Percentiles rank a stretch among this genome's conserved stretches.
Conservation (phyloP, 495 filamentous ascomycete genomes). For the Collariella sp. region DNA sequence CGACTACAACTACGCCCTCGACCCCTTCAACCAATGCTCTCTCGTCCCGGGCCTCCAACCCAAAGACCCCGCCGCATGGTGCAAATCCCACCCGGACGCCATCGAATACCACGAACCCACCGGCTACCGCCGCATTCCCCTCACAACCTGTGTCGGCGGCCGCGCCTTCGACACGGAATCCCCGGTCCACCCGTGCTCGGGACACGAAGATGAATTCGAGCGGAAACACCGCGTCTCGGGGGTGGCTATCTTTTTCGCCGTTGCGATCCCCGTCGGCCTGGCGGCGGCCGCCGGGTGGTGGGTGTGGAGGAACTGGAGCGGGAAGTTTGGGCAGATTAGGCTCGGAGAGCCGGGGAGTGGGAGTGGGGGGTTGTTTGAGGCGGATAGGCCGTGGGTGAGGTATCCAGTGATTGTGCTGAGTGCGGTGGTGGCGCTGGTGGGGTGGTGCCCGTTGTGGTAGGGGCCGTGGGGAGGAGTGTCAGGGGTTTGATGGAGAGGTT, state of each 20-base stretch:
- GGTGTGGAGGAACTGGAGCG: constrained; percentile 75
- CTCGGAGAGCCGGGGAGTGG: constrained; percentile 54
- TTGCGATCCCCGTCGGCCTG: constrained; percentile 60
- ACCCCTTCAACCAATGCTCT: constrained; percentile 62
- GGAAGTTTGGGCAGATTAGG: constrained; percentile 83
- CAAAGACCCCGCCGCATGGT: constrained; percentile 56
- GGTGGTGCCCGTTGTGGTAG: constrained; percentile 66
- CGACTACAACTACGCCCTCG: constrained; percentile 87
- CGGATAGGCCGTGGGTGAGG: constrained; percentile 60
- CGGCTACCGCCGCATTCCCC: constrained; percentile 83
- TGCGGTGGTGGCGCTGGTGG: constrained; percentile 66
- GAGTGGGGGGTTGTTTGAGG: constrained; percentile 51
- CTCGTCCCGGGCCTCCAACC: constrained; percentile 62
- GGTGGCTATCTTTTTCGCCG: constrained; percentile 76
- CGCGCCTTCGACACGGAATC: constrained; percentile 56
- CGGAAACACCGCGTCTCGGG: constrained; percentile 57
- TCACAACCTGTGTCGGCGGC: constrained; percentile 76
- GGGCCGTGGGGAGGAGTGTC: constrained; percentile 57
- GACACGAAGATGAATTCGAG: constrained; percentile 68
- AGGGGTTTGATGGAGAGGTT: constrained; percentile 39
- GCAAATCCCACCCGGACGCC: constrained; percentile 53
- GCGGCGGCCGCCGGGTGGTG: constrained; percentile 73
- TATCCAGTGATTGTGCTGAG: constrained; percentile 57
- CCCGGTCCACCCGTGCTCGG: constrained; percentile 53
- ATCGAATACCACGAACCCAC: constrained; percentile 73